These are phyloP conservation scores for Fusarium udum DNA, from an alignment of 2,329 filamentous ascomycete genomes.

Conservation along the genomic window DNA sequence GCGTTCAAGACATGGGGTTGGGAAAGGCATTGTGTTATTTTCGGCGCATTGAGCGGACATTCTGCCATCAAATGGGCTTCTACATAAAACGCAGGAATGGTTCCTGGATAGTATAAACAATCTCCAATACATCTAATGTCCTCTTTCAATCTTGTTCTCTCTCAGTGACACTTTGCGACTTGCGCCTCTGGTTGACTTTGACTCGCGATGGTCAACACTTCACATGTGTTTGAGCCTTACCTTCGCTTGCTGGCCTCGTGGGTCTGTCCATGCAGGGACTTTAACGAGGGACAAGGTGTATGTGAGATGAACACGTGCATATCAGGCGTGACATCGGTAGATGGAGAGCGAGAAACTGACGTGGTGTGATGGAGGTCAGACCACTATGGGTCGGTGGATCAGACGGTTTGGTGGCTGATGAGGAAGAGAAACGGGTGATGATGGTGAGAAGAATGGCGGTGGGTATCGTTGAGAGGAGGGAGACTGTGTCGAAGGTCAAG, in stretches of 20 bases:
- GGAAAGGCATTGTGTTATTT: slow-evolving; percentile 20
- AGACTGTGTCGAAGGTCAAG: neutral
- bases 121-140: slow-evolving; percentile 42
- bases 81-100: slow-evolving; percentile 25
- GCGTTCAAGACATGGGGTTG: slow-evolving; percentile 24
- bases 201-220: neutral
- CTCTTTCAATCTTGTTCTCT: neutral
- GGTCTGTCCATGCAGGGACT: slow-evolving; percentile 24
- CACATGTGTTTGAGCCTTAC: neutral
- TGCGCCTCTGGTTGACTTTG: neutral
- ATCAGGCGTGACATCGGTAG: slow-evolving; percentile 25
- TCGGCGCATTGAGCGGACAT: slow-evolving; percentile 30
- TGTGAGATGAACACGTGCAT: slow-evolving; percentile 6
- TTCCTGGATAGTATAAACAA: slow-evolving; percentile 34
- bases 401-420: slow-evolving; percentile 31
- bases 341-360: slow-evolving; percentile 15
- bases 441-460: slow-evolving; percentile 2
- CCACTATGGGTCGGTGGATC: slow-evolving; percentile 41
- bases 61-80: slow-evolving; percentile 19
- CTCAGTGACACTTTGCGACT: neutral
- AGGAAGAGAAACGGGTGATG: slow-evolving; percentile 12
- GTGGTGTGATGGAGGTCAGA: slow-evolving; percentile 31
- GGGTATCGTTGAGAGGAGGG: neutral
- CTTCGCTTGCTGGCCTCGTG: neutral
- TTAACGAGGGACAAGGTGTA: neutral